Base-by-base conservation (phyloP, 116 monocot genomes). In the Papilionanthe hybrid region DNA sequence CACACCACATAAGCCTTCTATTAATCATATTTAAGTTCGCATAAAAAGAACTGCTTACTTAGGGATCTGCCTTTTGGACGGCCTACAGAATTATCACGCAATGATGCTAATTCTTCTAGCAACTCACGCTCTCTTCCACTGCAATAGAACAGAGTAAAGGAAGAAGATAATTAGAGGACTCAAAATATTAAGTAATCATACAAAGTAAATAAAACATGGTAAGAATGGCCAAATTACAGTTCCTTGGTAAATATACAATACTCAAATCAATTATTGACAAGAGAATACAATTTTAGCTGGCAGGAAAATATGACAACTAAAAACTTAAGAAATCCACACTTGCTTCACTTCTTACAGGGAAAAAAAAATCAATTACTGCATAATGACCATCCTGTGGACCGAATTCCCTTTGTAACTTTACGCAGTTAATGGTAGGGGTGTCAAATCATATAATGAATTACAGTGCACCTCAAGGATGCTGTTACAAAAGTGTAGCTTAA, bases 81-180 rank as follows among this genome's bases (percentile, higher is more conserved):
- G 55, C 76, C 78, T 18, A 57, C 29, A 76, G 77, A 79, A 47
- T 78, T 66, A 75, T 76, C 78, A 72, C 81, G 86, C 79, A 98
- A 80, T 42, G 90, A 91, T 83, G 94, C 87, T 60, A 98, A 94
- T 82, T 94, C 91, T 87, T 91, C 94, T 72, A 98, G 91, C 78
- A 98, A 85, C 55, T 98, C 93, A 44, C 86, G 85, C 80, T 98
- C 98, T 82, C 88, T 93, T 76, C 80, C 91, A 89, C 98, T 98
- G 85, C 66, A 81, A 83, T 60, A 50, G 32, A 74, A 68, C 19
- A 80, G 77, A 66, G 29, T 19, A 42, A 17, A 74, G 56, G 20
- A 28, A 27, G 47, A 56, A 65, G 12, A 63, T 22, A 72, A 28
- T 41, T 63, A 58, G 12, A 25, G 69, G 29, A 19, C 13, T 60